Percentiles rank a stretch among this genome's conserved stretches.
Evolutionary conservation across 495 filamentous ascomycete genomes (phyloP).

Genomic region (Daldinia grandis): DNA sequence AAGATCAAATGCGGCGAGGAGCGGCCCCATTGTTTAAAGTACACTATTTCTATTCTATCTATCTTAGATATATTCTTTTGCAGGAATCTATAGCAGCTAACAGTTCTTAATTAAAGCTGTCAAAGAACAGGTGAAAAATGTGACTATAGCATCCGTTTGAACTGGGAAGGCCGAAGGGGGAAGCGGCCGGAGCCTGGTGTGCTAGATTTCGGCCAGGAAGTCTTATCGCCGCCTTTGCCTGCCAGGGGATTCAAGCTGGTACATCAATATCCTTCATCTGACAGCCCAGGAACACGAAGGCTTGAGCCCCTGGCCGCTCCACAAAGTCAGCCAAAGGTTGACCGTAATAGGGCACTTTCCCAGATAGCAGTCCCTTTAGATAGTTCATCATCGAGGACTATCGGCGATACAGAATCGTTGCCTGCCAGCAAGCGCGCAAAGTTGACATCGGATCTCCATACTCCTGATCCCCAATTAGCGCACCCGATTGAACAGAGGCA

Average conservation of each 20-base stretch:
- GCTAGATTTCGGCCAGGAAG: slow-evolving; percentile 48
- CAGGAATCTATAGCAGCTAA: slow-evolving; percentile 29
- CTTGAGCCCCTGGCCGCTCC: slow-evolving; percentile 44
- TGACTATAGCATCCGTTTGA: slow-evolving; percentile 86
- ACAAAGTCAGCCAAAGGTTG: slow-evolving; percentile 30
- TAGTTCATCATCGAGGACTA: slow-evolving; percentile 21
- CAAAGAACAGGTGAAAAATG: slow-evolving; percentile 77
- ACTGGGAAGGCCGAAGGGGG: slow-evolving; percentile 78
- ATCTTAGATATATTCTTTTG: slow-evolving; percentile 1
- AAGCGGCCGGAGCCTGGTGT: slow-evolving; percentile 53
- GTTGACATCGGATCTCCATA: slow-evolving; percentile 36
- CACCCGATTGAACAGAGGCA: slow-evolving; percentile 37
- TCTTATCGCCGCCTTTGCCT: slow-evolving; percentile 52
- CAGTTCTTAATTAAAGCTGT: slow-evolving; percentile 55
- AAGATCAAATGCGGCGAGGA: slow-evolving; percentile 92
- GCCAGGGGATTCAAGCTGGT: slow-evolving; percentile 56
- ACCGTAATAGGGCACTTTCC: slow-evolving; percentile 22
- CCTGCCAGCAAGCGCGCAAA: slow-evolving; percentile 41
- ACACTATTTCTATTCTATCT: slow-evolving; percentile 27
- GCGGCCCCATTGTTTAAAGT: slow-evolving; percentile 77
- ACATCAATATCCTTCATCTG: slow-evolving; percentile 50
- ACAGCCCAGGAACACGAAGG: slow-evolving; percentile 49
- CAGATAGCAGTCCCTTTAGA: slow-evolving; percentile 31
- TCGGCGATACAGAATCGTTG: slow-evolving; percentile 30
- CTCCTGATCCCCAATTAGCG: slow-evolving; percentile 31